phyloP scores from a whole-genome alignment of 345 rosid genomes.

The Anastatica hierochuntica region DNA sequence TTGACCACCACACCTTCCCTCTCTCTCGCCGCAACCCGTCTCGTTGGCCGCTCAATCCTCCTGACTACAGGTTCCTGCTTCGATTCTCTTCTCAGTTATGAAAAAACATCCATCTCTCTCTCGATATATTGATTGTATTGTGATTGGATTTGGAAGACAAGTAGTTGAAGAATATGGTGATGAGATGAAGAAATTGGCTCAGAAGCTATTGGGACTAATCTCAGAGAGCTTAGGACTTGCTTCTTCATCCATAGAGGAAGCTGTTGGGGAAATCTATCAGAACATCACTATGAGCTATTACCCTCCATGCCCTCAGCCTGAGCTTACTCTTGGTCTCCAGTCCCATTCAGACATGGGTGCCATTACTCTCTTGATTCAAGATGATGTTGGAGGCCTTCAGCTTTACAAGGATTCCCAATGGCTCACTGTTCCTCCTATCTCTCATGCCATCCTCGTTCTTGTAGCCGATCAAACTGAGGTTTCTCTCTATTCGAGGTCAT shows the following conservation, averaged over 20 bases:
- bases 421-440: constrained; percentile 49
- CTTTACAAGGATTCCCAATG: constrained; percentile 57
- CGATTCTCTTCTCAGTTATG: not conserved
- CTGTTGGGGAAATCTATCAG: constrained; percentile 71
- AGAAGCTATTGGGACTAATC: constrained; percentile 46
- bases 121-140: not conserved
- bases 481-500: not conserved
- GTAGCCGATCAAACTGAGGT: constrained; percentile 90
- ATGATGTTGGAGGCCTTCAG: constrained; percentile 75
- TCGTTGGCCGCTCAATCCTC: constrained; percentile 63
- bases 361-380: constrained; percentile 74
- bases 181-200: constrained; percentile 49
- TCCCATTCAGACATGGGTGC: constrained; percentile 83
- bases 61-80: constrained; percentile 47
- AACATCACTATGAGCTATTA: constrained; percentile 77
- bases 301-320: constrained; percentile 91
- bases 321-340: constrained; percentile 80
- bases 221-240: constrained; percentile 59
- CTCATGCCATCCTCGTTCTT: constrained; percentile 59
- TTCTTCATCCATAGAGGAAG: constrained; percentile 42
- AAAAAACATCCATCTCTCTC: not conserved
- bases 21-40: constrained; percentile 61
- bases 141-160: constrained; percentile 23
- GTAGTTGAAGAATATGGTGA: constrained; percentile 50
- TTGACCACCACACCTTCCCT: constrained; percentile 80